Conservation (phyloP, 179 eudicot species). For the Vitellaria paradoxa region DNA sequence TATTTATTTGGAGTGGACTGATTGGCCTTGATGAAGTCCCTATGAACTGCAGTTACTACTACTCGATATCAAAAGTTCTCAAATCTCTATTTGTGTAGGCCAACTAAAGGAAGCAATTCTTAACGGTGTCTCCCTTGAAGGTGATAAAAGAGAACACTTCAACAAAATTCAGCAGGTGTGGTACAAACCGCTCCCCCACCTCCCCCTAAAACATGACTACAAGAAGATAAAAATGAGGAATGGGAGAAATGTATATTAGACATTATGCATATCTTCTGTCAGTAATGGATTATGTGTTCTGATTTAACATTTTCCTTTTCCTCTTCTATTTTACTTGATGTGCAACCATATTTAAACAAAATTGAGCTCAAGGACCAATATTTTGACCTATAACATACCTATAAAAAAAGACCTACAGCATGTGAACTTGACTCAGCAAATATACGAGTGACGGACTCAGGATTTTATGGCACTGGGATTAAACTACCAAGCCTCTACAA, state of each 20-base stretch:
- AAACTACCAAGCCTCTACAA: too few species aligned
- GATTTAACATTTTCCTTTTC: background rate
- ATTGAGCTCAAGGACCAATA: background rate
- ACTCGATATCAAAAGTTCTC: too few species aligned
- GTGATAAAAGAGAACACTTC: conserved; percentile 23
- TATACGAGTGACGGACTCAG: too few species aligned
- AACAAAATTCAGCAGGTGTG: conserved; percentile 33
- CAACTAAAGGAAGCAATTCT: conserved; percentile 73
- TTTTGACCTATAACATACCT: too few species aligned
- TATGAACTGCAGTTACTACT: too few species aligned
- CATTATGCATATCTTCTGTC: background rate
- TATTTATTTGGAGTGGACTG: too few species aligned
- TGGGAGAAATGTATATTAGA: background rate
- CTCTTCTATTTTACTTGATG: background rate
- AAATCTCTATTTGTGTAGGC: conserved; percentile 37
- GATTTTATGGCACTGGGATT: too few species aligned
- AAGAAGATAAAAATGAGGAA: background rate
- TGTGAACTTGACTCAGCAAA: too few species aligned
- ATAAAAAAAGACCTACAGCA: too few species aligned
- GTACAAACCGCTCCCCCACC: background rate
- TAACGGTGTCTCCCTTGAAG: conserved; percentile 32
- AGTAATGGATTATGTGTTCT: background rate
- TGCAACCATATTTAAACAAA: background rate
- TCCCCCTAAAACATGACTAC: background rate
- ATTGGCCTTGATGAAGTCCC: too few species aligned